These are phyloP conservation scores for Sarocladiaceae sp. DNA, from an alignment of 2,329 filamentous ascomycete species.

Conservation along the genomic window DNA sequence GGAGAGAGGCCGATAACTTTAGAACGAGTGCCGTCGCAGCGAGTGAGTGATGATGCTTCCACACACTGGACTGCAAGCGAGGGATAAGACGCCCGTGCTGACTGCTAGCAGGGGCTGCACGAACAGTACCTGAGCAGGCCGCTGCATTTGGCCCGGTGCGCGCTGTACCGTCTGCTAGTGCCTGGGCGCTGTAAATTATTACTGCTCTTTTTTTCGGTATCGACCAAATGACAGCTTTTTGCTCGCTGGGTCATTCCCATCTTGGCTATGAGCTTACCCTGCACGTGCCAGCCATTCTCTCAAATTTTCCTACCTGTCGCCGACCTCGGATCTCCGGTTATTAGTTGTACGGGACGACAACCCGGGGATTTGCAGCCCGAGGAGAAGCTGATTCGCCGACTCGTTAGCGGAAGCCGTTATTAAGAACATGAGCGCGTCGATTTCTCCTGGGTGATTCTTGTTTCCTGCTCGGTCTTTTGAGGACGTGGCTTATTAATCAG, in stretches of 20 bases:
- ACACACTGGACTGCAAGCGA: background rate
- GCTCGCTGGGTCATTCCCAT: slow-evolving; percentile 5
- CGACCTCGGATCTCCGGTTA: slow-evolving; percentile 8
- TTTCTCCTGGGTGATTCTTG: too few relatives aligned
- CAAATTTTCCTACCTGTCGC: background rate
- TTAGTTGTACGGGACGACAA: too few relatives aligned
- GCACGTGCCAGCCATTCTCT: background rate
- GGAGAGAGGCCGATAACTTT: background rate
- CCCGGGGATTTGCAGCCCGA: too few relatives aligned
- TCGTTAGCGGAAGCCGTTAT: too few relatives aligned
- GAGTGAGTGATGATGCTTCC: slow-evolving; percentile 6
- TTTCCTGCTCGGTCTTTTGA: too few relatives aligned
- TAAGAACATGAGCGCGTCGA: too few relatives aligned
- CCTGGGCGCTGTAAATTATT: background rate
- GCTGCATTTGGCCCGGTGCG: background rate
- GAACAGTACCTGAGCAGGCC: background rate
- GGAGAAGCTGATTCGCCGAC: too few relatives aligned
- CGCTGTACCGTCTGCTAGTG: slow-evolving; percentile 1
- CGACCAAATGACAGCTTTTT: too few relatives aligned
- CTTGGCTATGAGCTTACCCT: background rate
- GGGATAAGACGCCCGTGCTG: background rate
- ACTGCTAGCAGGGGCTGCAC: background rate
- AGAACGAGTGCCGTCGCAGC: background rate
- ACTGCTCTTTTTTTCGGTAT: too few relatives aligned
- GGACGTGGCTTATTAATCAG: too few relatives aligned